Conservation (phyloP, 192 early-diverging fungal genomes). For the Glomus cerebriforme region DNA sequence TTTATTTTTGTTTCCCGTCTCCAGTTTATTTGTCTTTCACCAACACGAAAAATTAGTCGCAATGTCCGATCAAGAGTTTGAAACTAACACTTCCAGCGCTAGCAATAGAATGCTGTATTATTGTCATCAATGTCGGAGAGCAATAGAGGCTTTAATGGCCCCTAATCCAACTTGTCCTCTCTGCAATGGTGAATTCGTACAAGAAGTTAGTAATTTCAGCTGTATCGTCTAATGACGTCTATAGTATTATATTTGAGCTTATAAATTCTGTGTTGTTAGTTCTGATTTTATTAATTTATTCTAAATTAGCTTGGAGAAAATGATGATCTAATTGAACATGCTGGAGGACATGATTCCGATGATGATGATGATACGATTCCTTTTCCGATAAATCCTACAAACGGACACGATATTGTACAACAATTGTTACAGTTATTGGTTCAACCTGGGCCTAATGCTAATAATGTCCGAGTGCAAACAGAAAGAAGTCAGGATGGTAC, state of each 20-base stretch:
- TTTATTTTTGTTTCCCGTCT: not conserved
- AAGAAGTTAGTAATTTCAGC: conserved; percentile 58
- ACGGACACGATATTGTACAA: conserved; percentile 21
- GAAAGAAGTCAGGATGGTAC: conserved; percentile 28
- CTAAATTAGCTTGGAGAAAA: conserved; percentile 43
- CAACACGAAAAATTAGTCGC: not conserved
- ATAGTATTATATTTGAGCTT: not conserved
- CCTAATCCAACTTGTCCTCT: conserved; percentile 78
- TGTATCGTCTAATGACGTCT: not conserved
- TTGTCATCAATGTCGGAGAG: conserved; percentile 34
- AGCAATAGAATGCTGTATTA: not conserved
- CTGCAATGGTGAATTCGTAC: conserved; percentile 82
- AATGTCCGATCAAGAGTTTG: conserved; percentile 9
- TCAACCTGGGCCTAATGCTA: not conserved
- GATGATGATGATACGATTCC: conserved; percentile 12
- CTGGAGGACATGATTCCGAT: conserved; percentile 11
- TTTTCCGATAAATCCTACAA: not conserved
- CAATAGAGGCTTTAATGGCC: conserved; percentile 60
- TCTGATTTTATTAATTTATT: conserved; percentile 1
- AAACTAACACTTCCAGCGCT: not conserved
- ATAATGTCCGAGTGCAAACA: conserved; percentile 35
- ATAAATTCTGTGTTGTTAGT: not conserved
- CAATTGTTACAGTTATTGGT: not conserved
- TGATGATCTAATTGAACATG: conserved; percentile 45
- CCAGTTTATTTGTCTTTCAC: not conserved